phyloP scores from a whole-genome alignment of 2,329 filamentous ascomycete genomes.

The Tolypocladium album region DNA sequence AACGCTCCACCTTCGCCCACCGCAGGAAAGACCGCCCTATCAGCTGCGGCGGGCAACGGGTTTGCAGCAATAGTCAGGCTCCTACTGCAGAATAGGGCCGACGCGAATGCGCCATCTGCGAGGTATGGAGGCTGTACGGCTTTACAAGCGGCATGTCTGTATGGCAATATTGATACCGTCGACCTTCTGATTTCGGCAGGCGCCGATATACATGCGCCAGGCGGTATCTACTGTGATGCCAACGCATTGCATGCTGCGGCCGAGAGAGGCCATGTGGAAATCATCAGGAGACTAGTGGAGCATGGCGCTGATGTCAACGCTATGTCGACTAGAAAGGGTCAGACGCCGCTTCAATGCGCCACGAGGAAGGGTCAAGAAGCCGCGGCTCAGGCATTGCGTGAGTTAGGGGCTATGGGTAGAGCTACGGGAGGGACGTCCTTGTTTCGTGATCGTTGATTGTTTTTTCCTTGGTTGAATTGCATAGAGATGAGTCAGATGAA shows the following conservation, averaged over 20 bases:
- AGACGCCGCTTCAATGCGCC: background rate
- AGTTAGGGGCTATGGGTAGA: background rate
- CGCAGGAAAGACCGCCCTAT: background rate
- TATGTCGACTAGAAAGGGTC: background rate
- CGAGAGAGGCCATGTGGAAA: background rate
- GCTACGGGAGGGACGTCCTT: background rate
- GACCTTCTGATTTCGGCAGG: background rate
- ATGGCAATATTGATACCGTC: background rate
- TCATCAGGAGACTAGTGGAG: background rate
- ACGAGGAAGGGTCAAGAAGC: background rate
- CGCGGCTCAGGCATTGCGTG: background rate
- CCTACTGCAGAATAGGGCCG: background rate
- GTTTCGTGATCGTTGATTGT: background rate
- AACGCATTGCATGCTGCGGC: background rate
- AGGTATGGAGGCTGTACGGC: background rate
- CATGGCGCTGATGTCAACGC: background rate
- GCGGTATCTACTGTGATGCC: background rate
- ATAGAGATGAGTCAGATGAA: background rate
- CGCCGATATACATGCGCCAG: background rate
- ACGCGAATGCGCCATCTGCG: background rate
- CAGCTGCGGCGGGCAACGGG: background rate
- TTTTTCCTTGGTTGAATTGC: background rate
- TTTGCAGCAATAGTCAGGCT: background rate
- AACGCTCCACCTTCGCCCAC: background rate
- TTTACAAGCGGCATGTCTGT: background rate